Percentiles rank a stretch among this genome's conserved stretches.
Conservation (phyloP, 108 stramenopile genomes). For the Pseudonitzschia multiseries region DNA sequence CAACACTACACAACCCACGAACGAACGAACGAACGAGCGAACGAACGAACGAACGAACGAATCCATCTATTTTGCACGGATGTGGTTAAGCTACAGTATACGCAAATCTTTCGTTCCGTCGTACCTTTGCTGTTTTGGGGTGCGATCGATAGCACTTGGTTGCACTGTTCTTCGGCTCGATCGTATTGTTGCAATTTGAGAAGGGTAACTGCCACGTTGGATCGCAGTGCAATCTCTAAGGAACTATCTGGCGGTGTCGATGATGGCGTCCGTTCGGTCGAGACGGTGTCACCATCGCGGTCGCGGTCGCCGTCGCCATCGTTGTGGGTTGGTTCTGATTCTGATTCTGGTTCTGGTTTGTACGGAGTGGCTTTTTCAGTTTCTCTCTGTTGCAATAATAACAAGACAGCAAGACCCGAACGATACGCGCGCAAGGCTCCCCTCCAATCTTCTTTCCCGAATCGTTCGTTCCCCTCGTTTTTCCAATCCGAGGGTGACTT, state of each 20-base stretch:
- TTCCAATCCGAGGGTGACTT: slow-evolving; percentile 18
- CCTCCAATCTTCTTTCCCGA: slow-evolving; percentile 15
- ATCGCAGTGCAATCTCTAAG: slow-evolving; percentile 28
- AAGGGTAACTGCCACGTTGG: slow-evolving; percentile 39
- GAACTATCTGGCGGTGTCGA: not conserved
- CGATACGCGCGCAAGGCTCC: slow-evolving; percentile 34
- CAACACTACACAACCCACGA: not conserved
- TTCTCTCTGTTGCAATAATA: not conserved
- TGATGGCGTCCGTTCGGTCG: not conserved
- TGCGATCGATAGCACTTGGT: slow-evolving; percentile 18
- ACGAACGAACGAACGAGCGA: not conserved
- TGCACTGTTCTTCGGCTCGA: slow-evolving; percentile 35
- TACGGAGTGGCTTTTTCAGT: not conserved
- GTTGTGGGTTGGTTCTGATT: not conserved
- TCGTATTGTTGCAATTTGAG: slow-evolving; percentile 38
- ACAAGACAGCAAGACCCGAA: slow-evolving; percentile 22
- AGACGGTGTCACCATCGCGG: not conserved
- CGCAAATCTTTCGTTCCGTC: too few species aligned
- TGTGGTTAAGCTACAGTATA: too few species aligned
- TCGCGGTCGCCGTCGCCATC: not conserved
- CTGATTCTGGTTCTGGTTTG: too few species aligned
- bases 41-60: not conserved
- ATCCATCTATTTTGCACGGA: too few species aligned
- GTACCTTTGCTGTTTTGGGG: slow-evolving; percentile 31
- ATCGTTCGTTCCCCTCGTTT: slow-evolving; percentile 29